Conservation (phyloP, 441 rosid genomes). For the Aquilaria agallochum region DNA sequence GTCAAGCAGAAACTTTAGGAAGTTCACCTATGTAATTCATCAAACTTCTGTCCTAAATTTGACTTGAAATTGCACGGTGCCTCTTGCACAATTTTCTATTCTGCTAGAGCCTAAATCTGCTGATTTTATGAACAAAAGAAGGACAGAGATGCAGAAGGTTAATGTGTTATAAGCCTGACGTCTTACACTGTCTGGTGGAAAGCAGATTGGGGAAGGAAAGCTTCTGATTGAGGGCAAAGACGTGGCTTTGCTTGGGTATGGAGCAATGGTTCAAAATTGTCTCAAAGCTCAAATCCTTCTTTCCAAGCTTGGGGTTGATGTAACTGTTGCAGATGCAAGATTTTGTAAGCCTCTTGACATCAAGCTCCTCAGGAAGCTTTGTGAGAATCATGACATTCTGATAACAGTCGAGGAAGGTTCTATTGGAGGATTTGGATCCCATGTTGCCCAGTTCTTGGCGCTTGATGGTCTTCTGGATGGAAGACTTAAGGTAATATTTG, state of each 20-base stretch:
- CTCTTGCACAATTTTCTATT: too few relatives aligned
- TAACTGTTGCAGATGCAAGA: constrained; percentile 92
- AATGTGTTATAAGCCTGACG: constrained; percentile 10
- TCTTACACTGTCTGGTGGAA: constrained; percentile 21
- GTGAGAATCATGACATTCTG: constrained; percentile 59
- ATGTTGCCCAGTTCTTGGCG: constrained; percentile 79
- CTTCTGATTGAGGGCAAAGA: constrained; percentile 71
- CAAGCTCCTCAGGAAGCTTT: constrained; percentile 64
- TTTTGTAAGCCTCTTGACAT: constrained; percentile 95
- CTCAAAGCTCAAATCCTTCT: constrained; percentile 78
- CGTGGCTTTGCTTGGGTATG: constrained; percentile 89
- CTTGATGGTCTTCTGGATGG: constrained; percentile 92
- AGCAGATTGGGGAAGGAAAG: constrained; percentile 85
- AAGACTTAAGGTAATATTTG: constrained; percentile 51
- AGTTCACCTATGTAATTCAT: too few relatives aligned
- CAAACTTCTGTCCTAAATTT: too few relatives aligned
- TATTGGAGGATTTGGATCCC: constrained; percentile 90
- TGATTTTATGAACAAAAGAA: too few relatives aligned
- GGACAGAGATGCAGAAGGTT: not conserved
- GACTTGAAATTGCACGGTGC: too few relatives aligned
- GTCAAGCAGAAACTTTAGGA: too few relatives aligned
- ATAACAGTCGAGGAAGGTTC: constrained; percentile 93
- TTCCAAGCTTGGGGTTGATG: constrained; percentile 67
- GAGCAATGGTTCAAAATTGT: constrained; percentile 93
- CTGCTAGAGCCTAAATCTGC: too few relatives aligned